Evolutionary conservation across 768 basidiomycete genomes (phyloP).

Genomic region (Peribolospora kevripleyi): DNA sequence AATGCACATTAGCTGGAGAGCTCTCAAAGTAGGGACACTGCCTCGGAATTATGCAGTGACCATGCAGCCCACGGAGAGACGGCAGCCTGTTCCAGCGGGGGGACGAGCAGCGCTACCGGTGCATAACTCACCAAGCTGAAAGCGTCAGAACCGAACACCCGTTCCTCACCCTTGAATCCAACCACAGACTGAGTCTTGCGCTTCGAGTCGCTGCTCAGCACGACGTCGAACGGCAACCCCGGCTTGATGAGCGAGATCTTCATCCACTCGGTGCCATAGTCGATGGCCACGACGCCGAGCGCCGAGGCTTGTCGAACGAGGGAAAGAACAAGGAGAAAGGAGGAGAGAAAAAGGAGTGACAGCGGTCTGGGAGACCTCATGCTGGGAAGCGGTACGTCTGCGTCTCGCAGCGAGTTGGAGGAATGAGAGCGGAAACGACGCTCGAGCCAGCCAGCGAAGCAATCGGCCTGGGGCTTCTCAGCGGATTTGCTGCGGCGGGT

Average conservation of each 20-base stretch:
- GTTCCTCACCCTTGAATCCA: constrained; percentile 65
- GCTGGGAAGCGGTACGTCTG: background rate
- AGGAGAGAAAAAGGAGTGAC: background rate
- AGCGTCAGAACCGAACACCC: constrained; percentile 73
- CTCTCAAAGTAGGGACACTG: too few species aligned
- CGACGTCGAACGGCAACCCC: constrained; percentile 78
- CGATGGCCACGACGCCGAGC: constrained; percentile 58
- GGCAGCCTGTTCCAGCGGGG: background rate
- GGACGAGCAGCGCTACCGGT: background rate
- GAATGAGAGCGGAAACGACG: too few species aligned
- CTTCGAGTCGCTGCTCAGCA: constrained; percentile 91
- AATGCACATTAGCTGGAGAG: too few species aligned
- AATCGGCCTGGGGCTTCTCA: too few species aligned
- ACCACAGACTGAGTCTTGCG: constrained; percentile 77
- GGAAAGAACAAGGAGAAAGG: background rate
- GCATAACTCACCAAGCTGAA: constrained; percentile 46
- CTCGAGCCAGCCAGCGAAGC: too few species aligned
- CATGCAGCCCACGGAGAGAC: background rate
- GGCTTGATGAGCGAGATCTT: constrained; percentile 91
- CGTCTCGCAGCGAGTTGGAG: background rate
- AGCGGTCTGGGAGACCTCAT: background rate
- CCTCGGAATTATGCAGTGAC: too few species aligned
- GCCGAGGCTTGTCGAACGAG: background rate
- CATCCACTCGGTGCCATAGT: constrained; percentile 95
- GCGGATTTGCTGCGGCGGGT: too few species aligned